Conservation (phyloP, 805 yeast species). For the Myxozyma melibiosi region DNA sequence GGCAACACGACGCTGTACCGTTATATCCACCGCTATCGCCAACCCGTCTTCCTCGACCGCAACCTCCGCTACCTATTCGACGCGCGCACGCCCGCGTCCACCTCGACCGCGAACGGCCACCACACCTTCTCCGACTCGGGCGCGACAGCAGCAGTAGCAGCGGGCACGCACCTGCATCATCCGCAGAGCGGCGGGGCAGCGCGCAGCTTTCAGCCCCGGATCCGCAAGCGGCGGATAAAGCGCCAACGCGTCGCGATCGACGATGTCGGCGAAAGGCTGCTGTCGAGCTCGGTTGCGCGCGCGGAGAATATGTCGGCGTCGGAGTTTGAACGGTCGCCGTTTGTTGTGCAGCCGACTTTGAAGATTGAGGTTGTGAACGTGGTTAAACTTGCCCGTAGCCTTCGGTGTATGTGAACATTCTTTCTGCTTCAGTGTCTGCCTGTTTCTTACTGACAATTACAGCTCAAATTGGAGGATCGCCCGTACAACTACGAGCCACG, state of each 20-base stretch:
- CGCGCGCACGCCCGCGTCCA: not conserved
- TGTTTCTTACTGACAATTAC: not conserved
- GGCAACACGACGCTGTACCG: constrained; percentile 28
- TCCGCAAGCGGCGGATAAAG: not conserved
- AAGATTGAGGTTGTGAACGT: constrained; percentile 24
- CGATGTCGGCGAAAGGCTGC: constrained; percentile 19
- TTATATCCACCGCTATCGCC: constrained; percentile 23
- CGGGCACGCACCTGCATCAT: not conserved
- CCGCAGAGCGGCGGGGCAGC: too few species aligned
- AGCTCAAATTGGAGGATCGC: constrained; percentile 15
- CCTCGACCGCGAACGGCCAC: not conserved
- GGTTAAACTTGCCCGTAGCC: constrained; percentile 18
- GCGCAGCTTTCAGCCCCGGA: not conserved
- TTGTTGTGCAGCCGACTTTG: constrained; percentile 20
- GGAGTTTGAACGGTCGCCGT: constrained; percentile 5
- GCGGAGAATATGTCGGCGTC: constrained; percentile 2
- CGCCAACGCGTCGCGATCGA: constrained; percentile 14
- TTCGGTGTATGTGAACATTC: constrained; percentile 15
- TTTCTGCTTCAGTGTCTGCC: not conserved
- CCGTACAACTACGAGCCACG: constrained; percentile 8
- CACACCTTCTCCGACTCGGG: not conserved
- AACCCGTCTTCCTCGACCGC: constrained; percentile 29
- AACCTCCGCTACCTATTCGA: constrained; percentile 25
- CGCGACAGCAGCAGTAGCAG: constrained; percentile 7
- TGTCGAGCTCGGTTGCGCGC: constrained; percentile 1